phyloP scores from a whole-genome alignment of 1,284 basidiomycete genomes.

The Caloboletus inedulis region DNA sequence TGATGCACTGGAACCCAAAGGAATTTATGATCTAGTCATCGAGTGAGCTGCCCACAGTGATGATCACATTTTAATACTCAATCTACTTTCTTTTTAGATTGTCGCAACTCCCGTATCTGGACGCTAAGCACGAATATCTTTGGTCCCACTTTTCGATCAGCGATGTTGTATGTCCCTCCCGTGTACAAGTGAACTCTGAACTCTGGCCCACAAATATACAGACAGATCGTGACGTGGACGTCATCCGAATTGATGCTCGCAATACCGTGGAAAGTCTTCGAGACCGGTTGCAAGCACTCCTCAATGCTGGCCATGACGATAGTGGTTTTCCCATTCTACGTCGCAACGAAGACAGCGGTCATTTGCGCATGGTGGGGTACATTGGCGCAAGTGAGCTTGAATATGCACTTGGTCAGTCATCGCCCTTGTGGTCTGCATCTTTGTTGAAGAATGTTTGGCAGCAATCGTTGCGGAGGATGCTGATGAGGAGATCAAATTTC shows the following conservation, averaged over 20 bases:
- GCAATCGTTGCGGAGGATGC: constrained; percentile 76
- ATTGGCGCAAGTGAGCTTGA: constrained; percentile 92
- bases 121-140: constrained; percentile 83
- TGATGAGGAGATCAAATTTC: constrained; percentile 65
- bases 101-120: constrained; percentile 85
- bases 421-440: not conserved
- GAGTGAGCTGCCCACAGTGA: constrained; percentile 49
- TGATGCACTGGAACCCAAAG: constrained; percentile 90
- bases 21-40: constrained; percentile 95
- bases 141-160: constrained; percentile 77
- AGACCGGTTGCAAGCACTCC: constrained; percentile 61
- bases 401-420: constrained; percentile 78
- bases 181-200: not conserved
- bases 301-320: constrained; percentile 68
- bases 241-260: constrained; percentile 60
- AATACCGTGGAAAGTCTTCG: constrained; percentile 74
- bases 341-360: constrained; percentile 42
- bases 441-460: constrained; percentile 29
- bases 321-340: constrained; percentile 85
- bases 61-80: not conserved
- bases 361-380: constrained; percentile 81
- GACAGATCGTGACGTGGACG: constrained; percentile 63
- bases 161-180: constrained; percentile 61
- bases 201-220: constrained; percentile 30
- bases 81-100: constrained; percentile 37